Conservation (phyloP, 2,329 filamentous ascomycete genomes). For the Helminthosporium solani region DNA sequence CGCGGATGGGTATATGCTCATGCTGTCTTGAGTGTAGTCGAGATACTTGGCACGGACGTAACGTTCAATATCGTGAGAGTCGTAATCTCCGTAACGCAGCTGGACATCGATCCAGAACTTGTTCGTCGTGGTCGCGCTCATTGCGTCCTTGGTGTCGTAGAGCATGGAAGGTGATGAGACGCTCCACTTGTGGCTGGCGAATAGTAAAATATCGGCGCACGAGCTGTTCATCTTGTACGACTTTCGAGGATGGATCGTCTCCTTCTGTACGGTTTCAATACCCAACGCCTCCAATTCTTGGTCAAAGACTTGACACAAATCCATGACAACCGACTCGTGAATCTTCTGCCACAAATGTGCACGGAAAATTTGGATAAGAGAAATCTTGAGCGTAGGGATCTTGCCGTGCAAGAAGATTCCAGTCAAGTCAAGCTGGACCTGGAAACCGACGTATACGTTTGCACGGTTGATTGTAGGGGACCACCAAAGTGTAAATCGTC, state of each 20-base stretch:
- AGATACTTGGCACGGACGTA: conserved; percentile 98
- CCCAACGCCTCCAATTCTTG: conserved; percentile 94
- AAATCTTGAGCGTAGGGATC: conserved; percentile 97
- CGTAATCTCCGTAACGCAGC: conserved; percentile 94
- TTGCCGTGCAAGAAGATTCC: conserved; percentile 99
- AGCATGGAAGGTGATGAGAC: conserved; percentile 90
- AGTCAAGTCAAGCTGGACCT: conserved; percentile 94
- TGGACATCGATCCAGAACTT: conserved; percentile 99
- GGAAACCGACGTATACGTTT: conserved; percentile 99
- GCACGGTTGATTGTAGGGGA: conserved; percentile 86
- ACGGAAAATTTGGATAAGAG: conserved; percentile 97
- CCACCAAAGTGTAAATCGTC: conserved; percentile 99
- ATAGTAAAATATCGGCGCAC: conserved; percentile 93
- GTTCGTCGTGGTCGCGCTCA: conserved; percentile 91
- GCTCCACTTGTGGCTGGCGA: conserved; percentile 98
- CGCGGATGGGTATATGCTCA: conserved; percentile 96
- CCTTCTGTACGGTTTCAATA: conserved; percentile 97
- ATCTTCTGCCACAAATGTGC: conserved; percentile 99
- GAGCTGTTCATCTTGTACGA: conserved; percentile 99
- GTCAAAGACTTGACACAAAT: conserved; percentile 96
- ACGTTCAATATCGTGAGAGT: conserved; percentile 97
- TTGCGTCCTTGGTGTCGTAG: conserved; percentile 94
- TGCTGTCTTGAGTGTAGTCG: conserved; percentile 97
- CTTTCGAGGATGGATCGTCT: conserved; percentile 98
- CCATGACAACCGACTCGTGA: conserved; percentile 98